Conservation (phyloP, 371 early-diverging fungal genomes). For the Mucor circinelloides region DNA sequence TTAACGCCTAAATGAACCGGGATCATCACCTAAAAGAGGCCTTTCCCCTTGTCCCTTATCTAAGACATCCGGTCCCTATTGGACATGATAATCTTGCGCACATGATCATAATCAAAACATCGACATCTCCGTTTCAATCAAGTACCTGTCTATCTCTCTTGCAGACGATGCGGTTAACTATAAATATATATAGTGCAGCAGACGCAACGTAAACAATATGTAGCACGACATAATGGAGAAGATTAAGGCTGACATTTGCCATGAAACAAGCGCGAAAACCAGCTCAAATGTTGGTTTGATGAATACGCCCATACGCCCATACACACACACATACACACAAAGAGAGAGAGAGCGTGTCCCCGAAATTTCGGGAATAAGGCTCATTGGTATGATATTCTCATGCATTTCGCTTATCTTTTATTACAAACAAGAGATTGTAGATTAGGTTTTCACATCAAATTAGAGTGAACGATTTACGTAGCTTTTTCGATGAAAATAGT, state of each 20-base stretch:
- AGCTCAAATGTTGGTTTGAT: neutral
- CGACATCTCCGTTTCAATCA: neutral
- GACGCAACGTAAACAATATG: neutral
- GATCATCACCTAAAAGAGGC: neutral
- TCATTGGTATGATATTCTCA: neutral
- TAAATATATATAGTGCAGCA: too few species aligned
- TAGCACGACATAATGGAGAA: neutral
- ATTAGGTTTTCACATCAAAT: neutral
- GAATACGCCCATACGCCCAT: too few species aligned
- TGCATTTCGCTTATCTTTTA: neutral
- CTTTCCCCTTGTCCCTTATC: neutral
- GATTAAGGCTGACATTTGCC: too few species aligned
- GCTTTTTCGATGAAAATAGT: neutral
- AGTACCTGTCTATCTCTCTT: neutral
- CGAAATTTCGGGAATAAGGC: neutral
- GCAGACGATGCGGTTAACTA: too few species aligned
- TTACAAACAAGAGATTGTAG: neutral
- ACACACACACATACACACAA: too few species aligned
- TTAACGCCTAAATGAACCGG: neutral
- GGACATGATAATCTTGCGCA: neutral
- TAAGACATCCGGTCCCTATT: neutral
- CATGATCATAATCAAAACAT: slow-evolving; percentile 6
- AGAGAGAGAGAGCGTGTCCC: neutral
- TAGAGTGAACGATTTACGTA: neutral
- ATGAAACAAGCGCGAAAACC: too few species aligned